Base-by-base conservation (phyloP, 2,329 filamentous ascomycete genomes). In the Aureobasidium pullulans region DNA sequence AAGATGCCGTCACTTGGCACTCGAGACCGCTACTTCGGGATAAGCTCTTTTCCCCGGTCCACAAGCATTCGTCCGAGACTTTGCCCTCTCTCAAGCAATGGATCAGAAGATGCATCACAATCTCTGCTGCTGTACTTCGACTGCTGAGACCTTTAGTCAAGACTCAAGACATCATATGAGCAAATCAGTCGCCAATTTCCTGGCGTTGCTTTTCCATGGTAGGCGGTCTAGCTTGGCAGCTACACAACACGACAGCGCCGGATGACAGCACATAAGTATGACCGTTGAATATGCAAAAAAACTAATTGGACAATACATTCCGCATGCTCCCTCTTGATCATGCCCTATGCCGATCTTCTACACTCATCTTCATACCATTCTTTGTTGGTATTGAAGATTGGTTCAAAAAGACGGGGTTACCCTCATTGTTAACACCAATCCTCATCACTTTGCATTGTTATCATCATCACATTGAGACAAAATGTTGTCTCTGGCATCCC, bases 401-500 rank as follows among this genome's bases (percentile, higher is more conserved):
- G 6, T 37, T 31, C 13, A 42, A 39, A 32, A 39, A 44, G 32
- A 1, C 54, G 7, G 6, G 5, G n/a, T 16, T 39, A 9, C 23
- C 32, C 32, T 19, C 43, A 23, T n/a, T n/a, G 9, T 23, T 6
- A 4, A 39, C 2, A 31, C 11, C 23, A 23, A 9, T 44, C n/a
- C 7, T 8, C 5, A 50, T 15, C 15, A 28, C 32, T 43, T 53
- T 36, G 39, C 15, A 44, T 40, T 19, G 1, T 36, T 29, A 34
- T 31, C 23, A 23, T 23, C 7, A n/a, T 2, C 28, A 23, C 19
- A 29, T 43, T 15, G 6, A 31, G 47, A 46, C 15, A 49, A 13
- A n/a, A 62, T 64, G 61, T 42, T 61, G 62, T 58, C 59, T 48
- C 52, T 64, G 53, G 53, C 61, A 50, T 63, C 31, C 23, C 46